Evolutionary conservation across 805 yeast genomes (phyloP).

Genomic region (Nakazawaea populi): DNA sequence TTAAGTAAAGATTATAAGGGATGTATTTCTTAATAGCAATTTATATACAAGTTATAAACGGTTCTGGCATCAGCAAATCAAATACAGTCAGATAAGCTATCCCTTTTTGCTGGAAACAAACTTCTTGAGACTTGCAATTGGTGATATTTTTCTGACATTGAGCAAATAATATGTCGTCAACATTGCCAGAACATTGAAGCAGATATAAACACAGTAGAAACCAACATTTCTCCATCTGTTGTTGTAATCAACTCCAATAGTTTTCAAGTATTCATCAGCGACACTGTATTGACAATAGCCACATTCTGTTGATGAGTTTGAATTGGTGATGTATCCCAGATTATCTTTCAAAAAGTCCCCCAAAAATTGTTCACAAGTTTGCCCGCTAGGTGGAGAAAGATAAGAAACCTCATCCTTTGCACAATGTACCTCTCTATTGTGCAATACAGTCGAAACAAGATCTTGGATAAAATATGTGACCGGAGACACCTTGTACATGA

Average conservation of each 20-base stretch:
- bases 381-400: constrained; percentile 50
- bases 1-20: no score
- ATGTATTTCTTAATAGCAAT: no score
- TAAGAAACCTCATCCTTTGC: constrained; percentile 39
- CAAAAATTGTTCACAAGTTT: constrained; percentile 58
- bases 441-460: constrained; percentile 42
- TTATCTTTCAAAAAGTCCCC: constrained; percentile 30
- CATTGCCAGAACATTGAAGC: constrained; percentile 43
- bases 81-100: not conserved
- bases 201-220: constrained; percentile 49
- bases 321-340: constrained; percentile 57
- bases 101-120: constrained; percentile 17
- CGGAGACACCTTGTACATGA: constrained; percentile 73
- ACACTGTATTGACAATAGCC: constrained; percentile 39
- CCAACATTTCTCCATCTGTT: constrained; percentile 67
- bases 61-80: no score
- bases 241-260: constrained; percentile 36
- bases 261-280: constrained; percentile 42
- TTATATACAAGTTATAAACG: no score
- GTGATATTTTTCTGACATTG: not conserved
- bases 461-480: constrained; percentile 64
- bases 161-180: constrained; percentile 11
- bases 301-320: constrained; percentile 41
- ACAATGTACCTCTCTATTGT: constrained; percentile 48
- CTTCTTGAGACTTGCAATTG: not conserved